phyloP scores from a whole-genome alignment of 768 basidiomycete genomes.

The Hypholoma fasciculare region DNA sequence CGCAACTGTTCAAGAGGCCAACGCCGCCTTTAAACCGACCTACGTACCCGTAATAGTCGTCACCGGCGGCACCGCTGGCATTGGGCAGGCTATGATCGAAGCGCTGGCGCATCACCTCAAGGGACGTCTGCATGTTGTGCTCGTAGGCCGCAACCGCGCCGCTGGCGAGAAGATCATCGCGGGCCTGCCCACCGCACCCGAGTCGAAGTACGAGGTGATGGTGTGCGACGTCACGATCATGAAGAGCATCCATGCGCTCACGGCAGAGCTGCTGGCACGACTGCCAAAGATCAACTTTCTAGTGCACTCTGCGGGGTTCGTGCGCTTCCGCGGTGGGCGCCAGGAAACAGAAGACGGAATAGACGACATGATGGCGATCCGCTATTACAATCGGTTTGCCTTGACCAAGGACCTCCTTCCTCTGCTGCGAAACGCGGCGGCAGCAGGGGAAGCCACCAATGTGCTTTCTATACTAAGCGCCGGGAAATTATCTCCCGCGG shows the following conservation, averaged over 20 bases:
- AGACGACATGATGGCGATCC: slow-evolving; percentile 36
- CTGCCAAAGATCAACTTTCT: slow-evolving; percentile 42
- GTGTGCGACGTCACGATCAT: slow-evolving; percentile 39
- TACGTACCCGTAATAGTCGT: slow-evolving; percentile 26
- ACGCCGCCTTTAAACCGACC: slow-evolving; percentile 21
- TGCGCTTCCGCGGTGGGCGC: slow-evolving; percentile 28
- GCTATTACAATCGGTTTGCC: slow-evolving; percentile 41
- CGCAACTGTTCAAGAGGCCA: slow-evolving; percentile 17
- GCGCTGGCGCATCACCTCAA: slow-evolving; percentile 36
- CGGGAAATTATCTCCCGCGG: slow-evolving; percentile 16
- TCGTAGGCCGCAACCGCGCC: slow-evolving; percentile 38
- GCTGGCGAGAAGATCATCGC: slow-evolving; percentile 38
- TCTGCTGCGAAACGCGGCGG: slow-evolving; percentile 32
- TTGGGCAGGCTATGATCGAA: slow-evolving; percentile 34
- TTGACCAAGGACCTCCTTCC: slow-evolving; percentile 40
- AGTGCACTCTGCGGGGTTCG: slow-evolving; percentile 33
- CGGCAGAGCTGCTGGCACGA: slow-evolving; percentile 26
- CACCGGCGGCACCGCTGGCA: slow-evolving; percentile 28
- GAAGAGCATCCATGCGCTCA: slow-evolving; percentile 33
- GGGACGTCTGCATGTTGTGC: slow-evolving; percentile 42
- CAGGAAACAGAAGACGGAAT: slow-evolving; percentile 43
- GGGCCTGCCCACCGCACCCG: slow-evolving; percentile 17
- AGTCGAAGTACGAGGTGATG: slow-evolving; percentile 33
- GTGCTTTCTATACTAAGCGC: slow-evolving; percentile 37
- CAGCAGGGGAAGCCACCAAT: slow-evolving; percentile 35